Percentiles rank a stretch among this genome's conserved stretches.
Evolutionary conservation across 2,329 filamentous ascomycete species (phyloP).

Genomic region (Mycocentrospora acerina): DNA sequence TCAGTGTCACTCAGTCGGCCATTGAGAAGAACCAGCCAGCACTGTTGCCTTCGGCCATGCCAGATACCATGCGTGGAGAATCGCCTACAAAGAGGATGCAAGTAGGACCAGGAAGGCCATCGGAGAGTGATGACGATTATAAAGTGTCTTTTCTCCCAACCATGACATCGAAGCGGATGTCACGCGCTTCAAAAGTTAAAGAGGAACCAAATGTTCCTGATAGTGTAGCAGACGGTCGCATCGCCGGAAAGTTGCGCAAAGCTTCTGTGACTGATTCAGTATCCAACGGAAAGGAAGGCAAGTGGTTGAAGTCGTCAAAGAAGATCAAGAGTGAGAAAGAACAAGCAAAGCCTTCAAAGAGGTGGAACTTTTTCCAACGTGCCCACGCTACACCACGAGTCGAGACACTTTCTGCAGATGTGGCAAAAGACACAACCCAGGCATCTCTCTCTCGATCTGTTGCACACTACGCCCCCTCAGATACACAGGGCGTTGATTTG

Average conservation of each 20-base stretch:
- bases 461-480: slow-evolving; percentile 61
- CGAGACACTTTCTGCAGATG: slow-evolving; percentile 31
- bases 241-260: slow-evolving; percentile 23
- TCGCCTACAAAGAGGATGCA: slow-evolving; percentile 36
- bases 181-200: slow-evolving; percentile 25
- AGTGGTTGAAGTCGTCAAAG: slow-evolving; percentile 41
- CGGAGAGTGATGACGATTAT: slow-evolving; percentile 39
- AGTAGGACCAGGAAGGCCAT: slow-evolving; percentile 31
- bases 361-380: slow-evolving; percentile 63
- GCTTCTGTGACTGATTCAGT: slow-evolving; percentile 22
- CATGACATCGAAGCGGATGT: slow-evolving; percentile 29
- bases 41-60: slow-evolving; percentile 42
- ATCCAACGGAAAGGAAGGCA: slow-evolving; percentile 40
- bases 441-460: slow-evolving; percentile 45
- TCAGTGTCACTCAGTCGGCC: slow-evolving; percentile 17
- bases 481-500: slow-evolving; percentile 48
- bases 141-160: slow-evolving; percentile 37
- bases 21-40: slow-evolving; percentile 25
- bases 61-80: slow-evolving; percentile 31
- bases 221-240: slow-evolving; percentile 14
- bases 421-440: slow-evolving; percentile 42
- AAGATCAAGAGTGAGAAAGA: slow-evolving; percentile 26
- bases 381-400: slow-evolving; percentile 46
- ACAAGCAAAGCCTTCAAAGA: slow-evolving; percentile 44
- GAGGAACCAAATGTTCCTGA: slow-evolving; percentile 19